Evolutionary conservation across 108 stramenopile species (phyloP).

Genomic region (Parmales sp.): DNA sequence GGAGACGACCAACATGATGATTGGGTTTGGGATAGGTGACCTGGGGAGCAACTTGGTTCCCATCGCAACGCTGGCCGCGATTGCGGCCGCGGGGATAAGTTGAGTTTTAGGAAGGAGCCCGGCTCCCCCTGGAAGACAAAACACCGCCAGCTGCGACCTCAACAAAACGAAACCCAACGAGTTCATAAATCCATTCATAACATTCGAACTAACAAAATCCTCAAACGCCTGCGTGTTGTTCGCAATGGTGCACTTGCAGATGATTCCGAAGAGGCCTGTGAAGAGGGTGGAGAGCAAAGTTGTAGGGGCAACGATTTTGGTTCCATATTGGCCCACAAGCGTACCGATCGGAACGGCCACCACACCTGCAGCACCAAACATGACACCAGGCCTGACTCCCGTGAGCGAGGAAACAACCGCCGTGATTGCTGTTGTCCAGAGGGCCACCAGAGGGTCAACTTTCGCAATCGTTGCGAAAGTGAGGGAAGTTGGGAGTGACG

Average conservation of each 20-base stretch:
- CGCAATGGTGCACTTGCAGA: not conserved
- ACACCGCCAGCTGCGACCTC: not conserved
- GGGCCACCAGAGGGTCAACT: not conserved
- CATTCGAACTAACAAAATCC: not conserved
- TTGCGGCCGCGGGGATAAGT: not conserved
- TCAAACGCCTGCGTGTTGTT: not conserved
- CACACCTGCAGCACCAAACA: conserved; percentile 10
- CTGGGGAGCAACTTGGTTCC: not conserved
- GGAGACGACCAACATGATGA: not conserved
- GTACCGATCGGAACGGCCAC: conserved; percentile 4
- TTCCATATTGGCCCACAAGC: not conserved
- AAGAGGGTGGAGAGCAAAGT: not conserved
- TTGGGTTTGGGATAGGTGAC: not conserved
- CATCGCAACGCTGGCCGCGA: not conserved
- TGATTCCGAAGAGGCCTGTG: not conserved
- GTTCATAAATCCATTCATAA: conserved; percentile 13
- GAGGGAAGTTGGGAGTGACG: not conserved
- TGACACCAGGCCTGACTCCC: conserved; percentile 5
- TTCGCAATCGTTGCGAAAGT: not conserved
- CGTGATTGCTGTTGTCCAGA: not conserved
- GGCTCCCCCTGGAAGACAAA: not conserved
- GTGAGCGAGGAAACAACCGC: not conserved
- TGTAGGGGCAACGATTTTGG: not conserved
- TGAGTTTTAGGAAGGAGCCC: not conserved
- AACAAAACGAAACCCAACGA: not conserved